Percentiles rank a stretch among this genome's conserved stretches.
These are phyloP conservation scores for Nephelium lappaceum DNA, from an alignment of 345 rosid genomes.

Conservation along the genomic window DNA sequence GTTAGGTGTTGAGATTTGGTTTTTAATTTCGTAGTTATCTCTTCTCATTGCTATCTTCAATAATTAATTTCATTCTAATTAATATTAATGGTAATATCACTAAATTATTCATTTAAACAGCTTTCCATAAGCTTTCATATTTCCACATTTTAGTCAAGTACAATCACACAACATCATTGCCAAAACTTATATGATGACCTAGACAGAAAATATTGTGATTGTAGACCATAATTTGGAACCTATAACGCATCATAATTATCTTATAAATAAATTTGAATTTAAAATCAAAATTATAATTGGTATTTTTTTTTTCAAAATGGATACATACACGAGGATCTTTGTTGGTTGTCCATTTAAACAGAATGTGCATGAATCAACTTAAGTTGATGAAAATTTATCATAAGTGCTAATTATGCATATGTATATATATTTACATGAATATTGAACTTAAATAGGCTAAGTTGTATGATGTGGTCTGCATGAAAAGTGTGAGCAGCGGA, in stretches of 20 bases:
- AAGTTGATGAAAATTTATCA: not conserved
- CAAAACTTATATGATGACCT: too few relatives aligned
- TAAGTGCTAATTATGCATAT: not conserved
- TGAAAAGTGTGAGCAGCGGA: not conserved
- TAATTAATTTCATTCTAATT: not conserved
- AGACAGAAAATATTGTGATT: not conserved
- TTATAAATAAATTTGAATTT: not conserved
- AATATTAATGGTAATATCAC: conserved; percentile 7
- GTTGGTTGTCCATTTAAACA: too few relatives aligned
- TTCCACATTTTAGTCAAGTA: not conserved
- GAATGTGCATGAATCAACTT: too few relatives aligned
- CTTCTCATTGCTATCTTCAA: not conserved
- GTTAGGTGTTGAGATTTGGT: not conserved
- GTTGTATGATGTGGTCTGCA: not conserved
- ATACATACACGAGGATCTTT: not conserved
- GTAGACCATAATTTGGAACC: not conserved
- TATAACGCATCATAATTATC: not conserved
- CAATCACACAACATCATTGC: not conserved
- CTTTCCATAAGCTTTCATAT: not conserved
- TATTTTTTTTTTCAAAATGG: too few relatives aligned
- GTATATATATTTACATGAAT: not conserved
- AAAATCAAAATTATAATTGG: not conserved
- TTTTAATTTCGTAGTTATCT: conserved; percentile 10
- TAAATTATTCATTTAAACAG: not conserved
- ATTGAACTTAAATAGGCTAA: not conserved